Evolutionary conservation across 2,329 filamentous ascomycete genomes (phyloP).

Genomic region (Aspergillus persii): DNA sequence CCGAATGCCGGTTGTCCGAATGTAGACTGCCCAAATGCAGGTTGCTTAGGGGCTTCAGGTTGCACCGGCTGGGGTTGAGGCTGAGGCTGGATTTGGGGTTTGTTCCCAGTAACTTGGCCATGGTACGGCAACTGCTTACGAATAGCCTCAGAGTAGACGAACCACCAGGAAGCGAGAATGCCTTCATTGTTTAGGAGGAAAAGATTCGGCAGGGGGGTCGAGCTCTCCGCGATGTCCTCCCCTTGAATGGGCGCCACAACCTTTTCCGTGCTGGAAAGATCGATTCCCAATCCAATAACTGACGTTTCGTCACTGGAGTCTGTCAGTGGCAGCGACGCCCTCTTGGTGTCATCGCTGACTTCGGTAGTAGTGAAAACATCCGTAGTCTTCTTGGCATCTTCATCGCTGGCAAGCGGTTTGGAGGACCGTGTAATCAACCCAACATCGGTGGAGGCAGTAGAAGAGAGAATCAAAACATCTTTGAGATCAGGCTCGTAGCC

Average conservation of each 20-base stretch:
- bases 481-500: conserved; percentile 77
- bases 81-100: conserved; percentile 18
- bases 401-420: conserved; percentile 61
- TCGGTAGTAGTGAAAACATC: conserved; percentile 62
- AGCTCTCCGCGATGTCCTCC: conserved; percentile 76
- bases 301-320: conserved; percentile 67
- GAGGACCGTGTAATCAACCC: conserved; percentile 75
- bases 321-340: conserved; percentile 77
- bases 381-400: conserved; percentile 58
- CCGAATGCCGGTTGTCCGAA: conserved; percentile 28
- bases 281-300: conserved; percentile 74
- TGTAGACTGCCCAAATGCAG: conserved; percentile 26
- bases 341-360: conserved; percentile 65
- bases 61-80: conserved; percentile 12
- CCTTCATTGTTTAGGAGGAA: conserved; percentile 89
- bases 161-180: conserved; percentile 81
- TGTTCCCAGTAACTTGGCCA: conserved; percentile 55
- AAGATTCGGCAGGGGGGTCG: conserved; percentile 76
- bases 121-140: conserved; percentile 70
- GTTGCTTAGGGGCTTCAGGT: conserved; percentile 16
- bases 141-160: conserved; percentile 86
- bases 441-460: conserved; percentile 75
- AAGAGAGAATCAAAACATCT: conserved; percentile 78
- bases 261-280: conserved; percentile 78
- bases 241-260: conserved; percentile 74